Base-by-base conservation (phyloP, 805 yeast genomes). In the Teunomyces kruisii region DNA sequence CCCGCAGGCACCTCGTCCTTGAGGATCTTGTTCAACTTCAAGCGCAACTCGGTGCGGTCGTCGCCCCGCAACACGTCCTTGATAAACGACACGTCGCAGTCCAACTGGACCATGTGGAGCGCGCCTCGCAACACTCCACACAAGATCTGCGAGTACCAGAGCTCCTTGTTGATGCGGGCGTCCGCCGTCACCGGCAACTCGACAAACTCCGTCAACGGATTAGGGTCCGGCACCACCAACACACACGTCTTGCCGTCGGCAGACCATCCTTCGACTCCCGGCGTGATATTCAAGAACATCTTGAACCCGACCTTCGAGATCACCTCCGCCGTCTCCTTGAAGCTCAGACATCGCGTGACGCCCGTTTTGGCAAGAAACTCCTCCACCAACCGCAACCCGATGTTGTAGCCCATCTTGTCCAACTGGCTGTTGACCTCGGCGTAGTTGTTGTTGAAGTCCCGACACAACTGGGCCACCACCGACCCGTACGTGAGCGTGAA, bases 1-100 rank as follows among this genome's bases (percentile, higher is more conserved):
- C 98, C 99, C 5, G 96, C 95, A 10, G 99, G 99, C 37, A 94
- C 85, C 68, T 94, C 99, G 61, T 94, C 99, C 59, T 86, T 89
- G 54, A 92, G 70, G 2, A 89, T 78, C 55, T 77, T 83, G 39
- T 82, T 70, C 52, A 94, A 70, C 55, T 81, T 82, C 38, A 94
- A 79, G 49, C 85, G 76, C 44, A 94, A 68, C 58, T 90, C 97
- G 0, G 97, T 92, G 22, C 68, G 69, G 9, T 83, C 83, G 54
- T 89, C 92, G 0, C 97, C 98, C 51, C 90, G 78, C 40, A 94
- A 70, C 2, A 76, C 81, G 60, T 94, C 99, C 53, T 84, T 80
- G 2, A 88, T 79, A 60, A 91, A 94, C 52, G 68, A 72, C 2
- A 84, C 89, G 45, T 91, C 96, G 42, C 91, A 89, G 46, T 91